Evolutionary conservation across 2,329 filamentous ascomycete species (phyloP).

Genomic region (Cladosporium phlei): DNA sequence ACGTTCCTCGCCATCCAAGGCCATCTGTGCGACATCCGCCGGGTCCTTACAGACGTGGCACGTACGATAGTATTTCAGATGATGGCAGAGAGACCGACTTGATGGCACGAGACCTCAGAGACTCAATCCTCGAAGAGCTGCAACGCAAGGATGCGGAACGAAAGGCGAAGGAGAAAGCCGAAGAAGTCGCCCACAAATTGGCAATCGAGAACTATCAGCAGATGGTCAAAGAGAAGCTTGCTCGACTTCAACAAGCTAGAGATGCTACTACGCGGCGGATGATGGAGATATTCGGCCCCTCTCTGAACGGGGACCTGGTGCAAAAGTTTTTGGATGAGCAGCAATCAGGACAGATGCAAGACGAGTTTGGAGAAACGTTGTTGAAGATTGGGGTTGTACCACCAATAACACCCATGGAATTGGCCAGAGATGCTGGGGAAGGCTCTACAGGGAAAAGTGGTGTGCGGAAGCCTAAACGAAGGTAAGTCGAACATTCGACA

Average conservation of each 20-base stretch:
- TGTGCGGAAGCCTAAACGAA: background rate
- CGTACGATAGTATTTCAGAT: background rate
- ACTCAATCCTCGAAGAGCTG: background rate
- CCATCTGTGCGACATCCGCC: background rate
- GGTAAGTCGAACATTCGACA: background rate
- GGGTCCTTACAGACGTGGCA: too few species aligned
- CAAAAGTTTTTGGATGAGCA: conserved; percentile 4
- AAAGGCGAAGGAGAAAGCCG: background rate
- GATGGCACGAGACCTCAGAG: conserved; percentile 1
- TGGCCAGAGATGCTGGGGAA: background rate
- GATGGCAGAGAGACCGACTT: background rate
- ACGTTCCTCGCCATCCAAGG: too few species aligned
- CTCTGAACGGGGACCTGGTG: background rate
- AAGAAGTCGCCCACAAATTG: background rate
- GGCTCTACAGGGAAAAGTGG: background rate
- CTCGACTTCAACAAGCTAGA: background rate
- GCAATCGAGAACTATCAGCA: background rate
- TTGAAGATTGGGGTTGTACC: background rate
- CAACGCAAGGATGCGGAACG: conserved; percentile 1
- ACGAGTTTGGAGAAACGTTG: conserved; percentile 1
- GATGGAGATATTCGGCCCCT: background rate
- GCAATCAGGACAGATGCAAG: background rate
- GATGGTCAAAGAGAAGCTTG: background rate
- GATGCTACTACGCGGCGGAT: background rate
- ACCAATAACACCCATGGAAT: background rate